These are phyloP conservation scores for Apiotrichum laibachii DNA, from an alignment of 1,284 basidiomycete genomes.

Conservation along the genomic window DNA sequence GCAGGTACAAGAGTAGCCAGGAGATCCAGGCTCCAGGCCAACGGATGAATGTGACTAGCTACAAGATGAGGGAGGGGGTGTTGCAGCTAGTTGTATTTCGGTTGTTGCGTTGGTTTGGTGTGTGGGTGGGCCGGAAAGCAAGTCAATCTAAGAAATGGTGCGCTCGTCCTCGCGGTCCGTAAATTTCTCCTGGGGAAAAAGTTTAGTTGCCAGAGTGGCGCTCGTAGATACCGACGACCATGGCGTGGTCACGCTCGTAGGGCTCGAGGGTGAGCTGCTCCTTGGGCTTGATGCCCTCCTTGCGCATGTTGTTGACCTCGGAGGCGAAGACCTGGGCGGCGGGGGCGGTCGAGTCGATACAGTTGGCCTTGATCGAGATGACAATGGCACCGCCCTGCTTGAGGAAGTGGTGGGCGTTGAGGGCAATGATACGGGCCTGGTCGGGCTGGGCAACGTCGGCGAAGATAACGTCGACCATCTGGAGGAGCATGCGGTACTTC, in stretches of 20 bases:
- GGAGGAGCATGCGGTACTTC: conserved; percentile 92
- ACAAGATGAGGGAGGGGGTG: background rate
- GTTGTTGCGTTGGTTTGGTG: conserved; percentile 1
- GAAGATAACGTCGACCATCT: conserved; percentile 92
- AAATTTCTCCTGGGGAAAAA: background rate
- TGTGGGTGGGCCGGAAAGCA: background rate
- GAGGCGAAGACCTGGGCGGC: conserved; percentile 86
- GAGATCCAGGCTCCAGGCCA: conserved; percentile 4
- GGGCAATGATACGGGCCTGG: conserved; percentile 90
- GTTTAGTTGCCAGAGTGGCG: conserved; percentile 31
- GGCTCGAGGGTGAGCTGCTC: conserved; percentile 59
- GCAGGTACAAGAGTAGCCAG: conserved; percentile 10
- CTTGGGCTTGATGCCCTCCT: conserved; percentile 81
- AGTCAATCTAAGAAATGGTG: too few species aligned
- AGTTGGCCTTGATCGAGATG: conserved; percentile 99
- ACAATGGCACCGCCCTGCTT: conserved; percentile 90
- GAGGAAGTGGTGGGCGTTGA: conserved; percentile 94
- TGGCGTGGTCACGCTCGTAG: conserved; percentile 54
- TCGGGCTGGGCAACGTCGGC: conserved; percentile 98
- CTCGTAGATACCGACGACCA: conserved; percentile 51
- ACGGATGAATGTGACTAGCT: conserved; percentile 2
- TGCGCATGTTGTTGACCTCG: conserved; percentile 82
- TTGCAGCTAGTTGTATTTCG: background rate
- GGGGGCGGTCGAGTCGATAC: conserved; percentile 92
- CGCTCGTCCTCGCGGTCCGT: too few species aligned